These are phyloP conservation scores for Golubevia pallescens DNA, from an alignment of 1,284 basidiomycete species.

Conservation along the genomic window DNA sequence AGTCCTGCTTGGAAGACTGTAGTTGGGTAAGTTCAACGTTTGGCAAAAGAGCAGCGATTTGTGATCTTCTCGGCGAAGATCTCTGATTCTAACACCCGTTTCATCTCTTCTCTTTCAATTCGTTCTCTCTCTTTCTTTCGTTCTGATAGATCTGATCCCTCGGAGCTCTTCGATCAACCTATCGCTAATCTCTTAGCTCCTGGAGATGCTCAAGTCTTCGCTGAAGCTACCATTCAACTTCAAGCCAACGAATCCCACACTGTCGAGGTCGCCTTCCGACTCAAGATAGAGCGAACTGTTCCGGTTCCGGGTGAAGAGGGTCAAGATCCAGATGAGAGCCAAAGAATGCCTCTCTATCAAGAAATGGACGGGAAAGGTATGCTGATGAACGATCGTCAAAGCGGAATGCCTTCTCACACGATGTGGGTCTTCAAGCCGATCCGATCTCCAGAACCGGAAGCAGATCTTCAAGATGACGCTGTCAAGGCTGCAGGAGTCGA, in stretches of 20 bases:
- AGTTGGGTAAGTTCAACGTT: conserved; percentile 90
- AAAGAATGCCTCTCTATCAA: conserved; percentile 71
- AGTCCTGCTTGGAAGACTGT: conserved; percentile 94
- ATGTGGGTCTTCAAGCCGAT: conserved; percentile 99
- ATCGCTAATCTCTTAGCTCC: conserved; percentile 83
- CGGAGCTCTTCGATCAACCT: conserved; percentile 77
- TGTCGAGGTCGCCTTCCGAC: conserved; percentile 86
- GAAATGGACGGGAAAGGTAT: conserved; percentile 97
- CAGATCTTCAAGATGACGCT: conserved; percentile 20
- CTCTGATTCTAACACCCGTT: too few species aligned
- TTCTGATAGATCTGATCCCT: conserved; percentile 70
- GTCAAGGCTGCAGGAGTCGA: conserved; percentile 25
- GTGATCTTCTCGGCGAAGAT: too few species aligned
- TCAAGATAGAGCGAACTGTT: conserved; percentile 65
- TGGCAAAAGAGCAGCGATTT: too few species aligned
- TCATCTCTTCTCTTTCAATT: too few species aligned
- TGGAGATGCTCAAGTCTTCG: conserved; percentile 84
- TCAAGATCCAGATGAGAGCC: conserved; percentile 58
- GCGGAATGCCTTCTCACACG: conserved; percentile 85
- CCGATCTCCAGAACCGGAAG: conserved; percentile 44
- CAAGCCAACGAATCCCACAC: conserved; percentile 92
- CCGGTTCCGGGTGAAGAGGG: conserved; percentile 23
- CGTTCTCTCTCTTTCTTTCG: conserved; percentile 7
- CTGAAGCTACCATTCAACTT: conserved; percentile 82
- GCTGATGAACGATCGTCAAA: conserved; percentile 92